Conservation (phyloP, 2,329 filamentous ascomycete species). For the Orbilia oligospora region DNA sequence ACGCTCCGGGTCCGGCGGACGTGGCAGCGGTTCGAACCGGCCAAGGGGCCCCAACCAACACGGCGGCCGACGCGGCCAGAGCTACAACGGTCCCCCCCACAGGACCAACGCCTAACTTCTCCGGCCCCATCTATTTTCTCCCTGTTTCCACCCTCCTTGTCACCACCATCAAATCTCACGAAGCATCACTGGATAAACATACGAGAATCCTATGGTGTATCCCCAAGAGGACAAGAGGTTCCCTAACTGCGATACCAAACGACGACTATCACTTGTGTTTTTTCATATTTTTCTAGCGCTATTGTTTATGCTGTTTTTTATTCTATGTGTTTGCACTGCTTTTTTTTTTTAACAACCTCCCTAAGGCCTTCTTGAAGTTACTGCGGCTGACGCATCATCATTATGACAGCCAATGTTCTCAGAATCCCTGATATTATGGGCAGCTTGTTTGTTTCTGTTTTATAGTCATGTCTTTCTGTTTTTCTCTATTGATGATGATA, state of each 20-base stretch:
- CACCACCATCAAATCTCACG: background rate
- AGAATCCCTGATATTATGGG: slow-evolving; percentile 19
- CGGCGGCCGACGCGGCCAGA: slow-evolving; percentile 19
- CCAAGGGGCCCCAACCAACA: slow-evolving; percentile 23
- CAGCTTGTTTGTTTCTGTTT: slow-evolving; percentile 26
- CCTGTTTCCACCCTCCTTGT: slow-evolving; percentile 2
- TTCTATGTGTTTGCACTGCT: slow-evolving; percentile 4
- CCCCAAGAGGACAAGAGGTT: background rate
- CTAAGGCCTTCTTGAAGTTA: slow-evolving; percentile 9
- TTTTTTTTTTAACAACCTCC: slow-evolving; percentile 31
- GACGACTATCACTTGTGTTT: slow-evolving; percentile 9
- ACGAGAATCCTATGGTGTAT: background rate
- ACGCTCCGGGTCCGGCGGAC: slow-evolving; percentile 8
- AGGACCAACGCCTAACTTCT: slow-evolving; percentile 2
- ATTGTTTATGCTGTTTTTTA: slow-evolving; percentile 5
- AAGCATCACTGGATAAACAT: background rate
- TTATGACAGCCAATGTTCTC: slow-evolving; percentile 16
- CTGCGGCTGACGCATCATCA: slow-evolving; percentile 3
- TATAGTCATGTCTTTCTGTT: slow-evolving; percentile 5
- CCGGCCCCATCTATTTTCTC: background rate
- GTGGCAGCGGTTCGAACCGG: slow-evolving; percentile 22
- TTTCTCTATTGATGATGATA: slow-evolving; percentile 27
- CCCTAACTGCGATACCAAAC: background rate
- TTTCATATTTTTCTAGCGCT: slow-evolving; percentile 31
- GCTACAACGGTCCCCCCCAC: slow-evolving; percentile 5